These are phyloP conservation scores for Fraxinus pennsylvanica DNA, from an alignment of 257 asterid species.

Conservation along the genomic window DNA sequence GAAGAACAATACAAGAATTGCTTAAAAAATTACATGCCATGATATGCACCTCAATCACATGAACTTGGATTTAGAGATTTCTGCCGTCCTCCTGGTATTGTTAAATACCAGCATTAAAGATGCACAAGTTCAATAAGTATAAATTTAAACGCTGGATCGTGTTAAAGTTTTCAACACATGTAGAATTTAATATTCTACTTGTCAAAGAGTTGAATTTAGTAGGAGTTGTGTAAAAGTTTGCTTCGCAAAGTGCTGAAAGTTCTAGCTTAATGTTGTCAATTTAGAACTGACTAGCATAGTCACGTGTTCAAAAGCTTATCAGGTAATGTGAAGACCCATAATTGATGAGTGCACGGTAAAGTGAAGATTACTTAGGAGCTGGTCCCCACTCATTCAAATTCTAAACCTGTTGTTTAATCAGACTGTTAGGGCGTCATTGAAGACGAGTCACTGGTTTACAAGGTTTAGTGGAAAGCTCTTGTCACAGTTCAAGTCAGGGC, in stretches of 20 bases:
- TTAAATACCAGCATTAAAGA: background rate
- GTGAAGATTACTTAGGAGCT: constrained; percentile 8
- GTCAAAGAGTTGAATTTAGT: background rate
- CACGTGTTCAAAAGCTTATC: constrained; percentile 9
- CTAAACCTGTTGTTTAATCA: background rate
- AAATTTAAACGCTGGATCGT: background rate
- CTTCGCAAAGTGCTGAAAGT: background rate
- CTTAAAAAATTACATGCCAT: background rate
- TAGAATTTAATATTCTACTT: background rate
- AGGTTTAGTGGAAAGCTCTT: background rate
- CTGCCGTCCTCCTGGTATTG: background rate
- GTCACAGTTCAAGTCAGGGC: constrained; percentile 1
- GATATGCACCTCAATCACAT: background rate
- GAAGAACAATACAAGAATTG: too few species aligned
- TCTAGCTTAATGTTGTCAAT: constrained; percentile 19
- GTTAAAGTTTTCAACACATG: background rate
- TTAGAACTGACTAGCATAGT: constrained; percentile 4
- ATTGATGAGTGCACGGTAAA: background rate
- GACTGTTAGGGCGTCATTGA: constrained; percentile 2
- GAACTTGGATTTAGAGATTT: background rate
- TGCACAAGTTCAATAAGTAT: background rate
- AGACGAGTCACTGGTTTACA: background rate
- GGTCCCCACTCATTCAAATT: background rate
- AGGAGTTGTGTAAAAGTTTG: constrained; percentile 11
- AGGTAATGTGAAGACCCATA: constrained; percentile 5